These are phyloP conservation scores for Theileria sp. DNA, from an alignment of 169 alveolate genomes.

Conservation along the genomic window DNA sequence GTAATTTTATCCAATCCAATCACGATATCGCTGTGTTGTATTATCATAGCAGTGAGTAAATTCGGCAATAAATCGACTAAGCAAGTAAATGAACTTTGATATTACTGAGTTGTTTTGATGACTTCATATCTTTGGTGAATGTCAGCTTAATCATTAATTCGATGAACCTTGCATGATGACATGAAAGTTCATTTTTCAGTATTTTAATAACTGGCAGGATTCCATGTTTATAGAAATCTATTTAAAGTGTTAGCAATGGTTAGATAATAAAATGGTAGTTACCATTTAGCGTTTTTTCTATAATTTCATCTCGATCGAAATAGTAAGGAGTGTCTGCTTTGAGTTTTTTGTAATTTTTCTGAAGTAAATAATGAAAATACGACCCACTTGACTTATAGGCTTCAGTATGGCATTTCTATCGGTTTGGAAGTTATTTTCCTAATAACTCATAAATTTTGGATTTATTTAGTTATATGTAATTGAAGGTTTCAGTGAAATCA, in stretches of 20 bases:
- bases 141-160: slow-evolving; percentile 15
- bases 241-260: background rate
- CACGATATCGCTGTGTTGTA: slow-evolving; percentile 15
- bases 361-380: too few relatives aligned
- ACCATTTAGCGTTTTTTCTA: background rate
- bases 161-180: slow-evolving; percentile 18
- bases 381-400: background rate
- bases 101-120: slow-evolving; percentile 16
- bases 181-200: slow-evolving; percentile 15
- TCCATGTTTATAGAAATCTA: slow-evolving; percentile 21
- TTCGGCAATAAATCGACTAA: slow-evolving; percentile 18
- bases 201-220: background rate
- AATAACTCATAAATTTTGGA: background rate
- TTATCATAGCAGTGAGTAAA: slow-evolving; percentile 1
- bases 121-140: slow-evolving; percentile 14
- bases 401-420: background rate
- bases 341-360: background rate
- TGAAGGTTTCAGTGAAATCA: background rate
- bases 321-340: background rate
- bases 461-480: background rate
- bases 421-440: slow-evolving; percentile 3
- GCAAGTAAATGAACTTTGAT: background rate
- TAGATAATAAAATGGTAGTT: too few relatives aligned
- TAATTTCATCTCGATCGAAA: slow-evolving; percentile 5
- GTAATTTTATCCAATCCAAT: slow-evolving; percentile 28